Base-by-base conservation (phyloP, 306 rosid species). In the Ormosia emarginata region DNA sequence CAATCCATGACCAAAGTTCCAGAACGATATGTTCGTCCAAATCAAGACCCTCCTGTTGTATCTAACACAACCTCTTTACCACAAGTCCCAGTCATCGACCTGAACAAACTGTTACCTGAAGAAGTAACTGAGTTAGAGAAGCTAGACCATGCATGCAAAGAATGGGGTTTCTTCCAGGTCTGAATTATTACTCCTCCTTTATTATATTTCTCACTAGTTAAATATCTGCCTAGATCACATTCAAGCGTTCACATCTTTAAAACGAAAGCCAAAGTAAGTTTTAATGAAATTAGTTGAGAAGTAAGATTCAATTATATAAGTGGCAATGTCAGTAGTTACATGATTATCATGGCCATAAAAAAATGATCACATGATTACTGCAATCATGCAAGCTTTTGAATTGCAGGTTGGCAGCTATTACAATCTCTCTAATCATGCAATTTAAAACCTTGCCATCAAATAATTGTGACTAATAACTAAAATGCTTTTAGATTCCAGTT, bases 91-190 rank as follows among this genome's bases (percentile, higher is more conserved):
- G 14, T 90, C 8, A 88, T 90, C 9, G 89, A 90, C 78, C n/a
- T 86, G 29, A 65, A 24, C 13, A 86, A 77, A 57, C 57, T 90
- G 74, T 56, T 84, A 3, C 68, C 80, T 10, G 61, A 59, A 57
- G 83, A 86, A 56, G 66, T 24, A 5, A 37, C 68, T 39, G 90
- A 88, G 72, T 56, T 90, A 67, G 44, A 82, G 8, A 86, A 77
- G 63, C 37, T 90, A 14, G 85, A 90, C 57, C 40, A 24, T 15
- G 91, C 91, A 11, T 88, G 91, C 67, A 82, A 14, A 13, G 66
- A 82, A 2, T 82, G 85, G 85, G 82, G 85, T 10, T 82, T 82
- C 46, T 88, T 88, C 64, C 90, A 90, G 90, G 91, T 87, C 71
- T 59, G n/a, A 34, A 37, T 40, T 33, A 18, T 52, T 32, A 33